These are phyloP conservation scores for Tinospora cordifolia DNA, from an alignment of 164 flowering plant genomes.

Conservation along the genomic window DNA sequence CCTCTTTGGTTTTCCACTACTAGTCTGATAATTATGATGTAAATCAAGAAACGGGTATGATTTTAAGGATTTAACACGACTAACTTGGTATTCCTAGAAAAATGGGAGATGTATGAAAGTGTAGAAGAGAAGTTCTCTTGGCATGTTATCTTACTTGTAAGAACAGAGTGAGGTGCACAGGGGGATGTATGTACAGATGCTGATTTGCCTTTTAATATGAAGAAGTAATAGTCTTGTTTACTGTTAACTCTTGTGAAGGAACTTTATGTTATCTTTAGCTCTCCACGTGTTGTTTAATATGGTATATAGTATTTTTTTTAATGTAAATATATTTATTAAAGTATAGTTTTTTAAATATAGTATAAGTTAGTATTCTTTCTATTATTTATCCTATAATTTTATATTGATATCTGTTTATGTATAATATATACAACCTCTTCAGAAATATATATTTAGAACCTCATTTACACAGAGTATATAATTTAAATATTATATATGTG, in stretches of 20 bases:
- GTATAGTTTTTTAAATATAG: too few species aligned
- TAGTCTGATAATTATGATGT: conserved; percentile 1
- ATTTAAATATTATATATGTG: too few species aligned
- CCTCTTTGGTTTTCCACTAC: background rate
- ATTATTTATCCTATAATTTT: too few species aligned
- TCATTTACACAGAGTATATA: too few species aligned
- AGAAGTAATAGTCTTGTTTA: background rate
- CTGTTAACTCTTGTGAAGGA: background rate
- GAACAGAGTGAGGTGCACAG: background rate
- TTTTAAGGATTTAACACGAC: background rate
- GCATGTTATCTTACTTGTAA: background rate
- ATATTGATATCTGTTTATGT: too few species aligned
- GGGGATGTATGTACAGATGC: background rate
- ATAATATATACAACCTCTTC: too few species aligned
- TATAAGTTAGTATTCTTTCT: too few species aligned
- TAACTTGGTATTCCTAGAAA: background rate
- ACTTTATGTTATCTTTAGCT: too few species aligned
- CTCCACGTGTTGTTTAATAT: too few species aligned
- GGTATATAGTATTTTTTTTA: too few species aligned
- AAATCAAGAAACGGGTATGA: background rate
- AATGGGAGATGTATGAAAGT: background rate
- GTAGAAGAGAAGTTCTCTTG: background rate
- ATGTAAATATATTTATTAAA: too few species aligned
- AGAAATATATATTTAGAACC: too few species aligned
- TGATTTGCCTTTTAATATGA: background rate